Conservation (phyloP, 805 yeast genomes). For the Candida endomychidarum region DNA sequence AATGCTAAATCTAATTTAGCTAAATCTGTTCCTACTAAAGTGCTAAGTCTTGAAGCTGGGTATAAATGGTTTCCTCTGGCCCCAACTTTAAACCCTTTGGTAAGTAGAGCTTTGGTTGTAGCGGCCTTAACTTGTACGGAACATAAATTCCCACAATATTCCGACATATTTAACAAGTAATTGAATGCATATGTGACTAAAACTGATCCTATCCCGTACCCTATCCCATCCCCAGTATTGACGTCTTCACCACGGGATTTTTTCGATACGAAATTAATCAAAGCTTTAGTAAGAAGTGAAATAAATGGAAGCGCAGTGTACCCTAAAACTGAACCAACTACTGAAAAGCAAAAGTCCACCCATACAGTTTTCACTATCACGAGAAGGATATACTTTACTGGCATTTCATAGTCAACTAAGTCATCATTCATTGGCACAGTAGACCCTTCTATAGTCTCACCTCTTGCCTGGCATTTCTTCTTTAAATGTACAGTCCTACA, state of each 20-base stretch:
- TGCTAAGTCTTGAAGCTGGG: constrained; percentile 70
- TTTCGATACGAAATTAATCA: constrained; percentile 32
- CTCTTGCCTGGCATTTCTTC: constrained; percentile 5
- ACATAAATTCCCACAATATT: not conserved
- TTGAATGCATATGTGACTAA: not conserved
- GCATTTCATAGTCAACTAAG: constrained; percentile 27
- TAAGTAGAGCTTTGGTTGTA: constrained; percentile 65
- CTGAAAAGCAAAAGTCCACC: constrained; percentile 13
- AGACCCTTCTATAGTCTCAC: constrained; percentile 21
- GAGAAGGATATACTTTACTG: constrained; percentile 19
- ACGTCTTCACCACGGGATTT: constrained; percentile 20
- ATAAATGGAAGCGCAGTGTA: constrained; percentile 17
- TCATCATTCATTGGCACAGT: constrained; percentile 22
- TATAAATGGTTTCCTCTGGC: constrained; percentile 55
- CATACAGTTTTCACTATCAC: constrained; percentile 11
- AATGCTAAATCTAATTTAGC: constrained; percentile 74
- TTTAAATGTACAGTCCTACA: constrained; percentile 1
- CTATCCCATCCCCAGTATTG: constrained; percentile 31
- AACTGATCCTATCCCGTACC: constrained; percentile 38
- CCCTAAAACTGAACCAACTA: constrained; percentile 23
- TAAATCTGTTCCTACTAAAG: constrained; percentile 76
- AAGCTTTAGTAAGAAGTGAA: constrained; percentile 36
- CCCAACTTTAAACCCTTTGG: constrained; percentile 62
- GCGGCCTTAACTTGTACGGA: constrained; percentile 47
- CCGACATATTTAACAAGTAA: not conserved